These are phyloP conservation scores for Pontederia crassipes DNA, from an alignment of 176 grass and related monocot genomes.

Conservation along the genomic window DNA sequence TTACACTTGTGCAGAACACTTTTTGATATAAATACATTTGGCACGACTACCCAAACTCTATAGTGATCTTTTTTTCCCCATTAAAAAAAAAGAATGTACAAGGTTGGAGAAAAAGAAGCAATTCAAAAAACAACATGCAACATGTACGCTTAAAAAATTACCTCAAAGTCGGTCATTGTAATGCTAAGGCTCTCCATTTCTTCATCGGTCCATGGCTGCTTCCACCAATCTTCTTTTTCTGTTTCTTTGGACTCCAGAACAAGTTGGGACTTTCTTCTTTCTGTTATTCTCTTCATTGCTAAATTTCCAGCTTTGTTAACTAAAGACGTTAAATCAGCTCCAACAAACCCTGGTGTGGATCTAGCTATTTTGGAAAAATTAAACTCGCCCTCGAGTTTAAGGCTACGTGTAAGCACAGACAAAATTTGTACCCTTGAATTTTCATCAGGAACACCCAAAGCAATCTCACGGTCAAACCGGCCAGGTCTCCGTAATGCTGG, in stretches of 20 bases:
- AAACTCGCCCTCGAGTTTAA: slow-evolving; percentile 64
- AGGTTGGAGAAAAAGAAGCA: too few species aligned
- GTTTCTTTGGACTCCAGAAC: slow-evolving; percentile 10
- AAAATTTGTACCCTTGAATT: slow-evolving; percentile 67
- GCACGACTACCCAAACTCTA: too few species aligned
- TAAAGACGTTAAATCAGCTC: slow-evolving; percentile 73
- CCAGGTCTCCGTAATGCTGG: slow-evolving; percentile 81
- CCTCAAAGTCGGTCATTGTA: slow-evolving; percentile 80
- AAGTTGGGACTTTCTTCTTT: slow-evolving; percentile 41
- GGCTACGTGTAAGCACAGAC: slow-evolving; percentile 51
- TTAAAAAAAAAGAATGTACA: too few species aligned
- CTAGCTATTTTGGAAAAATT: slow-evolving; percentile 84
- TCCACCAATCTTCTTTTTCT: slow-evolving; percentile 65
- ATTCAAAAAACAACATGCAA: not conserved
- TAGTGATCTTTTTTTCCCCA: too few species aligned
- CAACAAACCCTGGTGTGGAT: slow-evolving; percentile 90
- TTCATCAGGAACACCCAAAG: slow-evolving; percentile 83
- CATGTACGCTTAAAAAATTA: slow-evolving; percentile 16
- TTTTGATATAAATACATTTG: too few species aligned
- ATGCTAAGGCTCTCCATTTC: slow-evolving; percentile 73
- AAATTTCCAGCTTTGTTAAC: slow-evolving; percentile 91
- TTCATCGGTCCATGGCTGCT: slow-evolving; percentile 49
- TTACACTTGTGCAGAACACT: too few species aligned
- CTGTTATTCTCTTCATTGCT: slow-evolving; percentile 88
- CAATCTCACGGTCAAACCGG: slow-evolving; percentile 87